Percentiles rank a stretch among this genome's conserved stretches.
phyloP scores from a whole-genome alignment of 1,139 yeast genomes.

The Spencermartinsiella ligniputridi region DNA sequence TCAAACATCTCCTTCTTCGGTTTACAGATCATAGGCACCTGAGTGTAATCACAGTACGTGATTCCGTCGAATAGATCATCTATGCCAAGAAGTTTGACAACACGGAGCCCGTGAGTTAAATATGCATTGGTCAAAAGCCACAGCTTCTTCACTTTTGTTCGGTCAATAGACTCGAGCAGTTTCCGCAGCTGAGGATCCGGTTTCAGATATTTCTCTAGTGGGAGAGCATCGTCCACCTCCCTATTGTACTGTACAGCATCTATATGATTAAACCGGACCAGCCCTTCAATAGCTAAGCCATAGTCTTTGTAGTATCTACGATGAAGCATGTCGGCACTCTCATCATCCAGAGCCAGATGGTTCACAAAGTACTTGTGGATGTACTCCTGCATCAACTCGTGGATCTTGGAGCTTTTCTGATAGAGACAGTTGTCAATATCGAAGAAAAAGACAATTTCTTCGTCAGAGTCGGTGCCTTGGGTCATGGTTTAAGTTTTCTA shows the following conservation, averaged over 20 bases:
- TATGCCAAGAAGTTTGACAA: slow-evolving; percentile 70
- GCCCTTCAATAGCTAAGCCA: slow-evolving; percentile 90
- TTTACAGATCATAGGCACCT: slow-evolving; percentile 70
- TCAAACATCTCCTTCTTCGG: slow-evolving; percentile 66
- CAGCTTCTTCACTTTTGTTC: slow-evolving; percentile 47
- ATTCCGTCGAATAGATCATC: slow-evolving; percentile 92
- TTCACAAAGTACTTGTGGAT: slow-evolving; percentile 77
- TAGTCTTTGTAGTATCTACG: slow-evolving; percentile 74
- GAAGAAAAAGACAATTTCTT: slow-evolving; percentile 59
- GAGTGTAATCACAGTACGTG: slow-evolving; percentile 80
- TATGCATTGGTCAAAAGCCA: slow-evolving; percentile 97
- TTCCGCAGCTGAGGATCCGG: slow-evolving; percentile 43
- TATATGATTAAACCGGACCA: slow-evolving; percentile 74
- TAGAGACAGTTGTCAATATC: slow-evolving; percentile 93
- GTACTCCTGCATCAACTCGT: slow-evolving; percentile 80
- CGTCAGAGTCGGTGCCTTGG: slow-evolving; percentile 12
- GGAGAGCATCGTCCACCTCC: slow-evolving; percentile 88
- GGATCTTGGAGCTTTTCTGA: slow-evolving; percentile 66
- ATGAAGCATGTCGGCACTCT: slow-evolving; percentile 73
- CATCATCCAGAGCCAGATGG: slow-evolving; percentile 56
- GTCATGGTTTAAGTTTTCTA: not conserved
- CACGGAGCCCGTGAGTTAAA: slow-evolving; percentile 75
- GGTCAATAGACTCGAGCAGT: slow-evolving; percentile 35
- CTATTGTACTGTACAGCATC: slow-evolving; percentile 86
- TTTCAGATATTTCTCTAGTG: slow-evolving; percentile 65